Conservation (phyloP, 371 early-diverging fungal species). For the Mortierella sp. region DNA sequence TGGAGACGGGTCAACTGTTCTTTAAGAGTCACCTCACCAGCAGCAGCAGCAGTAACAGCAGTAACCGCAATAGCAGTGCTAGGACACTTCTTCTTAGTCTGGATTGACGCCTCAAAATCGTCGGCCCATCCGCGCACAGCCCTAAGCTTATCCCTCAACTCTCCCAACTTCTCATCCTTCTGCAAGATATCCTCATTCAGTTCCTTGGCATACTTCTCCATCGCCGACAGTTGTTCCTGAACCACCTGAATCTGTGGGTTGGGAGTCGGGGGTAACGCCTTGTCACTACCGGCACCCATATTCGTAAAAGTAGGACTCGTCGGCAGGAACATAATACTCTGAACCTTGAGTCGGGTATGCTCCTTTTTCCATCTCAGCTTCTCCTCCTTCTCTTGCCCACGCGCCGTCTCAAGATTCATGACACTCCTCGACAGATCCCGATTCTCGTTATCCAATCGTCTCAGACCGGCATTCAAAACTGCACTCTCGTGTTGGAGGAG, state of each 20-base stretch:
- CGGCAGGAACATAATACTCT: slow-evolving; percentile 36
- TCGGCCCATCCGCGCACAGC: slow-evolving; percentile 26
- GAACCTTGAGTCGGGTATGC: slow-evolving; percentile 48
- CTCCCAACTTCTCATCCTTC: slow-evolving; percentile 26
- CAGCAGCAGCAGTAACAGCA: not conserved
- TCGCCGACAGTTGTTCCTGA: slow-evolving; percentile 17
- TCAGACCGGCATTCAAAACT: slow-evolving; percentile 40
- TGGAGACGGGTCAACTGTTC: slow-evolving; percentile 24
- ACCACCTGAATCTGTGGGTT: slow-evolving; percentile 9
- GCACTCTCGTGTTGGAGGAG: slow-evolving; percentile 48
- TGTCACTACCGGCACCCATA: not conserved
- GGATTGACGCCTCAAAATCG: slow-evolving; percentile 23
- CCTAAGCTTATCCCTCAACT: slow-evolving; percentile 14
- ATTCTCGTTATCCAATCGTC: slow-evolving; percentile 44
- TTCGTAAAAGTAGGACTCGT: slow-evolving; percentile 6
- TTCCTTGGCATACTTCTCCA: slow-evolving; percentile 43
- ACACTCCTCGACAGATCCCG: slow-evolving; percentile 45
- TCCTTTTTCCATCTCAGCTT: slow-evolving; percentile 47
- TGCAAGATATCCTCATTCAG: slow-evolving; percentile 37
- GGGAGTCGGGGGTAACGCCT: not conserved
- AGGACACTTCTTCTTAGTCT: not conserved
- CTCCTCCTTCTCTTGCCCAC: slow-evolving; percentile 43
- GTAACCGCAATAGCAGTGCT: not conserved
- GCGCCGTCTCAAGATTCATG: slow-evolving; percentile 34
- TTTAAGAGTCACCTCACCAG: slow-evolving; percentile 1